Conservation (phyloP, 1,139 yeast species). For the Diutina neorugosa region DNA sequence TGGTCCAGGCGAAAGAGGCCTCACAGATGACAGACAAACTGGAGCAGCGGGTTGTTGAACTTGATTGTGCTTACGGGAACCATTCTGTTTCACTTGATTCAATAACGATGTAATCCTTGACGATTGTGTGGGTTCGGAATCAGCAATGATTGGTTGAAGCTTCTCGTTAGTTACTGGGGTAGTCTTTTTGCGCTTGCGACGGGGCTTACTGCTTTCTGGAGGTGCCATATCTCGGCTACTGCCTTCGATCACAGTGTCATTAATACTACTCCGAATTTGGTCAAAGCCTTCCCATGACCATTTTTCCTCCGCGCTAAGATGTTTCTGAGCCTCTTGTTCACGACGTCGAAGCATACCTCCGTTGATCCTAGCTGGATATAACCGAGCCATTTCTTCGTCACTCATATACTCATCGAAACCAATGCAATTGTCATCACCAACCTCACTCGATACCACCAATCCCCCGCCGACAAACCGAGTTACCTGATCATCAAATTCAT, state of each 20-base stretch:
- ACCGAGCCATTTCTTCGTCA: neutral
- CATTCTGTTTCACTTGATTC: neutral
- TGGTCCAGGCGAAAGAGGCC: neutral
- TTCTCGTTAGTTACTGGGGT: neutral
- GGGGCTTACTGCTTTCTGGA: neutral
- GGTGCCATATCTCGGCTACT: neutral
- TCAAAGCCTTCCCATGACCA: conserved; percentile 31
- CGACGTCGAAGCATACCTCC: conserved; percentile 30
- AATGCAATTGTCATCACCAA: neutral
- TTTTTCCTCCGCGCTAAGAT: conserved; percentile 24
- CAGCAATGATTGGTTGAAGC: neutral
- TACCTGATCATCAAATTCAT: neutral
- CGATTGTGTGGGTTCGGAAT: neutral
- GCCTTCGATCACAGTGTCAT: neutral
- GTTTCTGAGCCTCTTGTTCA: conserved; percentile 20
- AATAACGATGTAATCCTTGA: neutral
- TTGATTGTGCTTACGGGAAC: neutral
- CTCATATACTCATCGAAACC: neutral
- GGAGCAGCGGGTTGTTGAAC: neutral
- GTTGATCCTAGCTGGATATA: conserved; percentile 16
- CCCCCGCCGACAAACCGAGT: neutral
- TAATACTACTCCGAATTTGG: conserved; percentile 12
- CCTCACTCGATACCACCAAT: neutral
- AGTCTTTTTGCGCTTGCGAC: neutral
- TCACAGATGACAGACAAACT: neutral